Evolutionary conservation across 106 monocot species (phyloP).

Genomic region (Dioscorea zingiberensis): DNA sequence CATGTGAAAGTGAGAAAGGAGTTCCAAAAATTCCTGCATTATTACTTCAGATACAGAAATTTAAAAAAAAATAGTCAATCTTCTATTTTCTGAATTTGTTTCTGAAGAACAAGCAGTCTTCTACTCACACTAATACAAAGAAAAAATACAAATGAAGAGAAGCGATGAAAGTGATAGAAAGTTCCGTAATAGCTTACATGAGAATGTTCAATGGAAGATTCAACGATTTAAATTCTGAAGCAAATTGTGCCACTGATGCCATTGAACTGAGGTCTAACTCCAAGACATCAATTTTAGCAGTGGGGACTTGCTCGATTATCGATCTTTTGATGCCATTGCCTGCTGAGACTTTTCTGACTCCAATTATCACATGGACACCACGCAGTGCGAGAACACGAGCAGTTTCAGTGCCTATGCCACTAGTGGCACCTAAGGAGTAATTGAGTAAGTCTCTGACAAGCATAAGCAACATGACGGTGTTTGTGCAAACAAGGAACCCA

Average conservation of each 20-base stretch:
- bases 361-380: conserved; percentile 6
- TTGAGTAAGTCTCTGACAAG: background rate
- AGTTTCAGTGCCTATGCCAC: conserved; percentile 12
- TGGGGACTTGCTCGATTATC: background rate
- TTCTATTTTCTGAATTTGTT: background rate
- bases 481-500: too few relatives aligned
- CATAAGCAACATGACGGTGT: too few relatives aligned
- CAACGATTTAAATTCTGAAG: background rate
- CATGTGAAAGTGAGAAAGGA: conserved; percentile 7
- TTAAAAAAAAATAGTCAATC: background rate
- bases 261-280: conserved; percentile 6
- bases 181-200: background rate
- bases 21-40: conserved; percentile 10
- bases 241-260: conserved; percentile 5
- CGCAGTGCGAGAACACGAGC: conserved; percentile 14
- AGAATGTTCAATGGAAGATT: conserved; percentile 13
- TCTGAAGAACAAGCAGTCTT: background rate
- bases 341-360: conserved; percentile 3
- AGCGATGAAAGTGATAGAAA: background rate
- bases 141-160: background rate
- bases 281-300: conserved; percentile 6
- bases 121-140: background rate
- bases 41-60: background rate
- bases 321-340: background rate
- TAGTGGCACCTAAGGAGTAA: background rate